Base-by-base conservation (phyloP, 805 yeast genomes). In the Saturnispora gosingensis region DNA sequence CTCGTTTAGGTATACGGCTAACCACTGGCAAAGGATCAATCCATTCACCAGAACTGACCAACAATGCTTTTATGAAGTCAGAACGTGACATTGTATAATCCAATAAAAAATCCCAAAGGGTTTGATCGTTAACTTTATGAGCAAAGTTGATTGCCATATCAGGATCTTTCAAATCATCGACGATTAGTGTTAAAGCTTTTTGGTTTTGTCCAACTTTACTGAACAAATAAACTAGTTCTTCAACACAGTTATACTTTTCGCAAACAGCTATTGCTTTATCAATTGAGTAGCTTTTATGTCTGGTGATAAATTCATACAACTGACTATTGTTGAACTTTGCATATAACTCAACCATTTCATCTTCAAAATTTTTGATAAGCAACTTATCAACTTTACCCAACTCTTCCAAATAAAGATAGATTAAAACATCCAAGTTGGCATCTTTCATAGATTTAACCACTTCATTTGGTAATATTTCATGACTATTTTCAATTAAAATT, bases 171-270 rank as follows among this genome's bases (percentile, higher is more conserved):
- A 90, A 68, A 58, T 86, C 77, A 56, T 86, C 84, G 39, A 89
- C 81, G 15, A 93, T 88, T 43, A 93, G 70, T 52, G 73, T 76
- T 59, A 91, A 68, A 0, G 98, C 98, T 54, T 80, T 77, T 54
- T 75, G 76, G 52, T 82, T 80, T 57, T 86, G 85, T 1, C 99
- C 98, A 25, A 86, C 82, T 59, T 81, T 80, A 4, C 96, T 95
- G 54, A 88, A 74, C 30, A 93, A 67, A 60, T 80, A 89, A 0
- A 93, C 95, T 40, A 89, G 71, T 60, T 91, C 98, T 40, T 83
- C 80, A 40, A 73, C 74, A 40, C 76, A 73, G 1, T 73, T 73
- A 22, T 73, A 69, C 10, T 63, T 53, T 54, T 81, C 81, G 59
- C 95, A 87, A 1, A 83, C 64, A 13, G 68, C 65, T n/a, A 90